phyloP scores from a whole-genome alignment of 176 grass and related monocot genomes.

The Carex cristatella region DNA sequence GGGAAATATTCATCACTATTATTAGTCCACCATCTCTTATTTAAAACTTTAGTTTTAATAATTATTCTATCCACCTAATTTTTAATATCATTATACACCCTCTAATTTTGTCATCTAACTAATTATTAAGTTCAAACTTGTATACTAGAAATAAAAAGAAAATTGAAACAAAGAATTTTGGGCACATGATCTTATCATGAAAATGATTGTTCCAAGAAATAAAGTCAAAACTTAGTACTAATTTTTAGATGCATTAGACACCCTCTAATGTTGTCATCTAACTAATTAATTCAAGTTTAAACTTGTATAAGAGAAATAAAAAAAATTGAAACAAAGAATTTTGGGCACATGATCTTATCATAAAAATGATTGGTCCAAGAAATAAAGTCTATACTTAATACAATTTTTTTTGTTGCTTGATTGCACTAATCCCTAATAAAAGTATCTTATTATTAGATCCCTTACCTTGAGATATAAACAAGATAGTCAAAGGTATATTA shows the following conservation, averaged over 20 bases:
- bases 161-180: no score
- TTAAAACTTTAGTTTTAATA: not conserved
- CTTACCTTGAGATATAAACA: not conserved
- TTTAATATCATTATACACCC: not conserved
- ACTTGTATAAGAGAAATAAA: not conserved
- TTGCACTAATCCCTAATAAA: not conserved
- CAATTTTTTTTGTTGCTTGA: not conserved
- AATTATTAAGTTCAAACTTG: no score
- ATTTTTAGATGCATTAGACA: no score
- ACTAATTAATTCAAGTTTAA: no score
- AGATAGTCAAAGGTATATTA: not conserved
- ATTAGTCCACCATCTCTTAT: no score
- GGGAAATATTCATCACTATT: no score
- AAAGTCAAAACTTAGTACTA: no score
- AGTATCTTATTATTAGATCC: not conserved
- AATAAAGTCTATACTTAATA: not conserved
- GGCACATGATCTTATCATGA: no score
- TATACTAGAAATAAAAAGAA: no score
- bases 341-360: not conserved
- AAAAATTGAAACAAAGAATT: not conserved
- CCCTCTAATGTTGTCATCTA: no score
- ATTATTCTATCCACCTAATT: not conserved
- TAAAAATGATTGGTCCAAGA: not conserved
- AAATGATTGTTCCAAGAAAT: no score
- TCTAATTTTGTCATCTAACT: not conserved